Evolutionary conservation across 805 yeast genomes (phyloP).

Genomic region (Ogataea salicorniae): DNA sequence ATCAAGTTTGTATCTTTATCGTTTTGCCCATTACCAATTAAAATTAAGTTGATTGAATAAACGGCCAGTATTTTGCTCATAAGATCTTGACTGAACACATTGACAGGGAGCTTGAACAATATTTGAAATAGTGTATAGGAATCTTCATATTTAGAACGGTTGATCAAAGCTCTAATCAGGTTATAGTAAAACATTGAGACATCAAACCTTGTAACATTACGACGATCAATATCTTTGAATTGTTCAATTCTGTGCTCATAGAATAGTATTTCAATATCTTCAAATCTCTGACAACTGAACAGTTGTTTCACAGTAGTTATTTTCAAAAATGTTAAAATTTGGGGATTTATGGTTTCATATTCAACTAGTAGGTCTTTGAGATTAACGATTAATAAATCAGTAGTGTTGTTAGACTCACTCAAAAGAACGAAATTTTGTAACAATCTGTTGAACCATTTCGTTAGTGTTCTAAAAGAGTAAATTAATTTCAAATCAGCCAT

Average conservation of each 20-base stretch:
- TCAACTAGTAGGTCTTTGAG: constrained; percentile 1
- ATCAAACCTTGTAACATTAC: constrained; percentile 3
- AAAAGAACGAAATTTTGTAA: constrained; percentile 1
- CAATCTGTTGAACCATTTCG: constrained; percentile 7
- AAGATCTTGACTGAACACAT: not conserved
- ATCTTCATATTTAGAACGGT: constrained; percentile 9
- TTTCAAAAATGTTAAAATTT: constrained; percentile 6
- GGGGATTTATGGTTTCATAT: not conserved
- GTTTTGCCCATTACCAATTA: constrained; percentile 4
- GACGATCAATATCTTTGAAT: constrained; percentile 13
- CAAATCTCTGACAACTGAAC: not conserved
- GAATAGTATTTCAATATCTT: constrained; percentile 3
- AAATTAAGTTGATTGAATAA: constrained; percentile 15
- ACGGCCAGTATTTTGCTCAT: constrained; percentile 9
- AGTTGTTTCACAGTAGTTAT: constrained; percentile 6
- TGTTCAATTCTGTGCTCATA: not conserved
- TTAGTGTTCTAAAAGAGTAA: not conserved
- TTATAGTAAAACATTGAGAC: constrained; percentile 16
- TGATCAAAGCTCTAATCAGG: constrained; percentile 16
- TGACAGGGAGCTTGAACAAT: constrained; percentile 14
- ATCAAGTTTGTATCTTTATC: constrained; percentile 9
- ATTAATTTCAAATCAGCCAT: constrained; percentile 2
- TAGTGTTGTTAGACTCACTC: not conserved
- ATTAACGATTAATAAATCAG: constrained; percentile 2
- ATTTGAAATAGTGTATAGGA: constrained; percentile 18